Evolutionary conservation across 306 rosid species (phyloP).

Genomic region (Vigna radiata): DNA sequence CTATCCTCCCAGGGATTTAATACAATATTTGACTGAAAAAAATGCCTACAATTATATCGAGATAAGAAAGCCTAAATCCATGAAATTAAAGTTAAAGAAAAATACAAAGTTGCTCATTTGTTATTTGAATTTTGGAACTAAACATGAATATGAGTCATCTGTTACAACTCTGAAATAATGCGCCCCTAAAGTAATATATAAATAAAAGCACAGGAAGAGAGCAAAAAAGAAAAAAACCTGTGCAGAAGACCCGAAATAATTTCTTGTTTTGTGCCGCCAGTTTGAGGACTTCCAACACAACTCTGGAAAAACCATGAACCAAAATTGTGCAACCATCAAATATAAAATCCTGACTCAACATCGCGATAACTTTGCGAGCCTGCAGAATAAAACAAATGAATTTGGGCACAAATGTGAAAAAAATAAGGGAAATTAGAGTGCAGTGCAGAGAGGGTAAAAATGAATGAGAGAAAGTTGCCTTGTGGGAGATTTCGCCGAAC

Average conservation of each 20-base stretch:
- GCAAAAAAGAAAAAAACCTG: constrained; percentile 55
- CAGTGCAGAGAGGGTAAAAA: neutral
- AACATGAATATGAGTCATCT: neutral
- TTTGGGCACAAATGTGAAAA: neutral
- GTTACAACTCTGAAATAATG: neutral
- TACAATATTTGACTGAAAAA: neutral
- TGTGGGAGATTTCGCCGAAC: constrained; percentile 86
- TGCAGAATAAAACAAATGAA: constrained; percentile 41
- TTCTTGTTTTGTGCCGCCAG: constrained; percentile 82
- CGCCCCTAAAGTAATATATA: too few relatives aligned
- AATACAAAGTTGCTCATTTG: neutral
- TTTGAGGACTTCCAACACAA: constrained; percentile 82
- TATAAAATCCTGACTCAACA: constrained; percentile 88
- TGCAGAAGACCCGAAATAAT: constrained; percentile 86
- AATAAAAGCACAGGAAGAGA: neutral
- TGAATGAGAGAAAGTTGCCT: constrained; percentile 45
- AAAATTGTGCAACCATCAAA: constrained; percentile 90
- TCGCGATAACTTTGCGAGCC: constrained; percentile 91
- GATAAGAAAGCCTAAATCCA: too few relatives aligned
- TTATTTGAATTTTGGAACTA: neutral
- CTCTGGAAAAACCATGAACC: constrained; percentile 94
- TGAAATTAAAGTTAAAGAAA: too few relatives aligned
- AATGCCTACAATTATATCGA: neutral
- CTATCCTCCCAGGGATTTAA: neutral
- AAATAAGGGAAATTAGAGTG: neutral